Conservation (phyloP, 1,284 basidiomycete genomes). For the Fomitopsis palustris region DNA sequence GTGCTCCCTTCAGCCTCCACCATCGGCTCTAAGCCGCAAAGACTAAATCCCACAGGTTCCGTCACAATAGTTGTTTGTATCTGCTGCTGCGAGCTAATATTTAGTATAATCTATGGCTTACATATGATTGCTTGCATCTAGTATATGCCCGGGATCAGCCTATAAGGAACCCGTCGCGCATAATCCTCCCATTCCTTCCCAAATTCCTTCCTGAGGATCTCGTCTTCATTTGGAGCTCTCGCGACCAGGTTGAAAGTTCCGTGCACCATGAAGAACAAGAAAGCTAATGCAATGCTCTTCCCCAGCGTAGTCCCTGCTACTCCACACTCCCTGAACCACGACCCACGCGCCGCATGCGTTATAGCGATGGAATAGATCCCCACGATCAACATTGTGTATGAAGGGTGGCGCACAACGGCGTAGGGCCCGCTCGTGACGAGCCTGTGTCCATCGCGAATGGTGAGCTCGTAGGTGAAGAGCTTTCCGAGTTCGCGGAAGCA, state of each 20-base stretch:
- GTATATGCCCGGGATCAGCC: constrained; percentile 8
- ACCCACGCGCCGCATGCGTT: background rate
- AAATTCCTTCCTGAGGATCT: constrained; percentile 19
- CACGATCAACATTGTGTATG: constrained; percentile 3
- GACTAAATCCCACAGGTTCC: background rate
- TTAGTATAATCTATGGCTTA: background rate
- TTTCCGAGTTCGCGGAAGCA: constrained; percentile 10
- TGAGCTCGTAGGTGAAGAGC: constrained; percentile 13
- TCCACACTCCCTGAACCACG: constrained; percentile 9
- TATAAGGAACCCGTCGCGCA: constrained; percentile 4
- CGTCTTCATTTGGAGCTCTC: constrained; percentile 18
- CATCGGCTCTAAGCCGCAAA: too few species aligned
- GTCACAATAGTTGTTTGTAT: too few species aligned
- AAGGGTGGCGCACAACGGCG: constrained; percentile 11
- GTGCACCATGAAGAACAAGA: background rate
- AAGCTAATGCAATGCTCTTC: background rate
- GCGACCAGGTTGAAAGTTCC: constrained; percentile 1
- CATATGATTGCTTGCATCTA: background rate
- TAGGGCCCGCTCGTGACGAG: constrained; percentile 12
- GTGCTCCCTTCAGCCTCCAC: background rate
- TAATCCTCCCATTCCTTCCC: constrained; percentile 17
- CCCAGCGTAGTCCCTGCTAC: background rate
- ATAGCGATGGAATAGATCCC: background rate
- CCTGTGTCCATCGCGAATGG: constrained; percentile 8
- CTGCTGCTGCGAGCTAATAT: too few species aligned